Conservation (phyloP, 345 rosid species). For the Corchorus capsularis region DNA sequence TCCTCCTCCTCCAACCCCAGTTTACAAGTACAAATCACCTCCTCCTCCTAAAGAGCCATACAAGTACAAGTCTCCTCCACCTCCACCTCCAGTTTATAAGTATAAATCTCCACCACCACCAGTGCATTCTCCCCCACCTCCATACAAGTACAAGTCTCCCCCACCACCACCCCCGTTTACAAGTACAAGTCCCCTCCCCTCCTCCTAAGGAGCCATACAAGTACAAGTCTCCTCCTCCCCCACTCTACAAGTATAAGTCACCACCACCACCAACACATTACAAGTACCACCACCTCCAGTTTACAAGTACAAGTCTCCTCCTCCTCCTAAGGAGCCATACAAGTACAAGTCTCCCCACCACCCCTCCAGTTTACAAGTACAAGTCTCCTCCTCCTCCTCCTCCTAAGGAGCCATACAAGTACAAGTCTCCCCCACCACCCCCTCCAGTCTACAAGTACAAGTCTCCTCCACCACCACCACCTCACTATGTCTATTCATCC, state of each 20-base stretch:
- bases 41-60: conserved; percentile 32
- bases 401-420: no score
- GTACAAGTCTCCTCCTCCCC: background rate
- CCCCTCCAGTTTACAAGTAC: no score
- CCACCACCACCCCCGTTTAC: conserved; percentile 1
- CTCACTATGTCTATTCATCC: no score
- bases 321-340: background rate
- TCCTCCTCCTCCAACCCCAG: conserved; percentile 30
- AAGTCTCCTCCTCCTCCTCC: conserved; percentile 11
- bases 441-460: no score
- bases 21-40: conserved; percentile 26
- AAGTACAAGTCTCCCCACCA: conserved; percentile 21
- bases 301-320: no score
- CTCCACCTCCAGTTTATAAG: conserved; percentile 20
- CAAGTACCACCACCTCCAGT: no score
- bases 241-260: background rate
- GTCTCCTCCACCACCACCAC: no score
- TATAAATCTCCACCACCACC: conserved; percentile 24
- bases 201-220: no score
- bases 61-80: conserved; percentile 21
- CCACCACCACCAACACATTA: background rate
- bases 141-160: conserved; percentile 16
- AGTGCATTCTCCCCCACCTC: background rate
- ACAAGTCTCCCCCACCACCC: no score
- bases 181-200: no score